Conservation (phyloP, 441 rosid species). For the Metrosideros polymorpha region DNA sequence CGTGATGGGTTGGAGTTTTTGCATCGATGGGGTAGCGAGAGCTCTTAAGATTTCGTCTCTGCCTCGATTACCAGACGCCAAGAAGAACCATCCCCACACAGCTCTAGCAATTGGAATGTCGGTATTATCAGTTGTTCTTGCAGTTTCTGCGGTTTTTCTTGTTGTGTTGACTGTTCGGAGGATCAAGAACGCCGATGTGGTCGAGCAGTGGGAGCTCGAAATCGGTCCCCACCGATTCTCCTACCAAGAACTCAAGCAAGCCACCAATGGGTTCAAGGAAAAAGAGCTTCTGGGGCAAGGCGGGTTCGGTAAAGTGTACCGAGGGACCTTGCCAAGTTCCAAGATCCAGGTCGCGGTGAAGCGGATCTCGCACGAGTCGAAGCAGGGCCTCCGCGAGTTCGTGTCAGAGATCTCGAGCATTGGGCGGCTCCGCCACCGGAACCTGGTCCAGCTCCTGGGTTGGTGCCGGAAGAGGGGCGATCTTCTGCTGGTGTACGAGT, state of each 20-base stretch:
- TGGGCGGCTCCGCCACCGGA: neutral
- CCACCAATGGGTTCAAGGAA: constrained; percentile 59
- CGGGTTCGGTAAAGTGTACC: neutral
- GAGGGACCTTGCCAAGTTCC: neutral
- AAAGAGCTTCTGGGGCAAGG: neutral
- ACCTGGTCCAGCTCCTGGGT: neutral
- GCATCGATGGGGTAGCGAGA: constrained; percentile 29
- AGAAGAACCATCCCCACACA: constrained; percentile 4
- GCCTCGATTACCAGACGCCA: constrained; percentile 39
- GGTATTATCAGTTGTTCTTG: constrained; percentile 13
- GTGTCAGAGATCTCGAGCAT: neutral
- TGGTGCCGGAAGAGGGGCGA: neutral
- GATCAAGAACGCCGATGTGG: constrained; percentile 42
- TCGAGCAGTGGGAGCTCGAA: constrained; percentile 72
- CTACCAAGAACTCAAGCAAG: constrained; percentile 52
- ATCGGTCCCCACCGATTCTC: constrained; percentile 59
- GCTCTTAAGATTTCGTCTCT: constrained; percentile 43
- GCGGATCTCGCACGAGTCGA: neutral
- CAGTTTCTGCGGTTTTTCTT: neutral
- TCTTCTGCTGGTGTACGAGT: neutral
- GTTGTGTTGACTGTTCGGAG: constrained; percentile 13
- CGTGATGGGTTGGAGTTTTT: constrained; percentile 70
- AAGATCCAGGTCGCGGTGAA: neutral
- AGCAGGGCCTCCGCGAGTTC: neutral
- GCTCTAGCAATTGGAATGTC: constrained; percentile 21